Evolutionary conservation across 805 yeast species (phyloP).

Genomic region (Ogataea ganodermae): DNA sequence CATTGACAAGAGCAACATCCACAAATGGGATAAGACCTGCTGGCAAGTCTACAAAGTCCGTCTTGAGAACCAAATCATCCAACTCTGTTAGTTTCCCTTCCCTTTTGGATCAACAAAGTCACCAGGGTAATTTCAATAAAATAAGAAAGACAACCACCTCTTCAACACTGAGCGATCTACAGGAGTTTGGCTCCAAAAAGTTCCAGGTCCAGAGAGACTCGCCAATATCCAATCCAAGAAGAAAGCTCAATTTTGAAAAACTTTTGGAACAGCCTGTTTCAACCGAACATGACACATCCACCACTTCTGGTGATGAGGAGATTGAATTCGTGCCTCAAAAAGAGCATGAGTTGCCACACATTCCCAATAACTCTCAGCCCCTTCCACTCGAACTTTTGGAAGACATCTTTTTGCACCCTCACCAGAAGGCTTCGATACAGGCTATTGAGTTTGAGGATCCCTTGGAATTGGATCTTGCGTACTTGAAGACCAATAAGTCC

Average conservation of each 20-base stretch:
- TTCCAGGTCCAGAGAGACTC: conserved; percentile 37
- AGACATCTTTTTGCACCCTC: conserved; percentile 25
- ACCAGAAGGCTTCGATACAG: conserved; percentile 7
- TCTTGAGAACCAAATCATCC: conserved; percentile 29
- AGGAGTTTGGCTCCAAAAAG: conserved; percentile 27
- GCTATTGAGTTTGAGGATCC: conserved; percentile 25
- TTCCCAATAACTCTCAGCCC: conserved; percentile 48
- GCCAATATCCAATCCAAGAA: conserved; percentile 24
- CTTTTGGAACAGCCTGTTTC: conserved; percentile 10
- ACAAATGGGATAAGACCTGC: conserved; percentile 13
- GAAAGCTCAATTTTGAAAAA: conserved; percentile 21
- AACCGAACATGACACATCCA: conserved; percentile 14
- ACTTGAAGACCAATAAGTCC: conserved; percentile 10
- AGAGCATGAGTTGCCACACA: conserved; percentile 41
- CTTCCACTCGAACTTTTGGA: conserved; percentile 35
- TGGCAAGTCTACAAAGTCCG: conserved; percentile 21
- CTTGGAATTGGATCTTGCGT: conserved; percentile 25
- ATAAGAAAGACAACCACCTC: conserved; percentile 20
- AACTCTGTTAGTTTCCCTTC: conserved; percentile 23
- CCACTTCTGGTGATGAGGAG: conserved; percentile 38
- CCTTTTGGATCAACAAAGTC: conserved; percentile 1
- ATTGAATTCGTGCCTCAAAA: conserved; percentile 51
- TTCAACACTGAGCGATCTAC: conserved; percentile 9
- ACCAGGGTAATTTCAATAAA: conserved; percentile 23
- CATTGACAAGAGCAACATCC: conserved; percentile 17